phyloP scores from a whole-genome alignment of 768 basidiomycete species.

The Astraeus odoratus region DNA sequence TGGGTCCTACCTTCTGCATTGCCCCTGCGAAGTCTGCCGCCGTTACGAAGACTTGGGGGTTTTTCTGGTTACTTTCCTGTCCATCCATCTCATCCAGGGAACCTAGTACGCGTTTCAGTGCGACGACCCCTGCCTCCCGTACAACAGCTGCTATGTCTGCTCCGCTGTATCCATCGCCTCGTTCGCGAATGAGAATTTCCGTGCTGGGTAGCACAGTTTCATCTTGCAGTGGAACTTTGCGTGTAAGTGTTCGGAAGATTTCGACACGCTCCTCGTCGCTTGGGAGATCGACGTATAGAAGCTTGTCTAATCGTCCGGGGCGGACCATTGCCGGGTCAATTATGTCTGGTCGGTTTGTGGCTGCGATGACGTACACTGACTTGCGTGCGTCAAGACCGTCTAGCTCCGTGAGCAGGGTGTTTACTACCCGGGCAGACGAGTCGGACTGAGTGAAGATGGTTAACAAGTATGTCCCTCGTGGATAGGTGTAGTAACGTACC shows the following conservation, averaged over 20 bases:
- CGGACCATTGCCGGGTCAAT: slow-evolving; percentile 97
- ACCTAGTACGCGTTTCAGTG: slow-evolving; percentile 63
- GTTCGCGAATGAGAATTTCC: slow-evolving; percentile 45
- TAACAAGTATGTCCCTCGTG: not conserved
- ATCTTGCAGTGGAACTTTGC: slow-evolving; percentile 57
- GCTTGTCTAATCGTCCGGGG: slow-evolving; percentile 91
- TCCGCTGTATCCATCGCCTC: slow-evolving; percentile 85
- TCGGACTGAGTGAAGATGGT: slow-evolving; percentile 54
- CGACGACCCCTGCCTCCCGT: slow-evolving; percentile 84
- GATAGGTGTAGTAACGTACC: slow-evolving; percentile 39
- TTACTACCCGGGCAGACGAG: slow-evolving; percentile 84
- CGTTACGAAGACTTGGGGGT: slow-evolving; percentile 40
- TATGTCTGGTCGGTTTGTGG: slow-evolving; percentile 95
- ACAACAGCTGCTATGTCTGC: slow-evolving; percentile 87
- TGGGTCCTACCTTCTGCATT: slow-evolving; percentile 76
- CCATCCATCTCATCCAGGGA: slow-evolving; percentile 57
- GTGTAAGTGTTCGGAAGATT: slow-evolving; percentile 71
- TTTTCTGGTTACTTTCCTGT: not conserved
- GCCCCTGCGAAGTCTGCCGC: slow-evolving; percentile 68
- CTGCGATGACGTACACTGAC: slow-evolving; percentile 88
- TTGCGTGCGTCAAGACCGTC: slow-evolving; percentile 86
- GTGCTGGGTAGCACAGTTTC: slow-evolving; percentile 20
- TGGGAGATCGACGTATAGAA: slow-evolving; percentile 90
- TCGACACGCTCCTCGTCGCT: slow-evolving; percentile 66
- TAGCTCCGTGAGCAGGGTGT: slow-evolving; percentile 89